Evolutionary conservation across 2,329 filamentous ascomycete species (phyloP).

Genomic region (Elsinoe necatrix): DNA sequence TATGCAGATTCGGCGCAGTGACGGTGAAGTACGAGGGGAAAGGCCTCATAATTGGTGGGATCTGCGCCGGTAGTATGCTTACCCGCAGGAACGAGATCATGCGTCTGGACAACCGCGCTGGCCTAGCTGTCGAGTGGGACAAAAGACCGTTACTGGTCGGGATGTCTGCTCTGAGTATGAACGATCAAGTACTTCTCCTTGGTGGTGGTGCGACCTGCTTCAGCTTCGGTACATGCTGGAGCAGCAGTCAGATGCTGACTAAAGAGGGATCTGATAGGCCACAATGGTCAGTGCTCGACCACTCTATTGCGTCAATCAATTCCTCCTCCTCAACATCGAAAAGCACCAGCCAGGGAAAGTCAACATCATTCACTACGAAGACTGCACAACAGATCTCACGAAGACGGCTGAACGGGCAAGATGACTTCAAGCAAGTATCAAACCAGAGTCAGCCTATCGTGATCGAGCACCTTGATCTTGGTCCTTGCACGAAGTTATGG

Average conservation of each 20-base stretch:
- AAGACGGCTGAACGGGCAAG: neutral
- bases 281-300: neutral
- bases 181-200: slow-evolving; percentile 50
- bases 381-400: neutral
- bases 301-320: neutral
- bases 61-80: slow-evolving; percentile 38
- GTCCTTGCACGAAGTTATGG: slow-evolving; percentile 60
- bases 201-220: slow-evolving; percentile 85
- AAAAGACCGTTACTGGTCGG: slow-evolving; percentile 63
- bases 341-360: too few species aligned
- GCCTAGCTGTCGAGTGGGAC: slow-evolving; percentile 4
- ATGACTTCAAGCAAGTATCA: slow-evolving; percentile 54
- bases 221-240: slow-evolving; percentile 84
- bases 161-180: slow-evolving; percentile 46
- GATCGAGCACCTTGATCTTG: slow-evolving; percentile 57
- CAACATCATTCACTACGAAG: neutral
- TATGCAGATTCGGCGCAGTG: slow-evolving; percentile 45
- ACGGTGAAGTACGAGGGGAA: slow-evolving; percentile 38
- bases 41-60: slow-evolving; percentile 46
- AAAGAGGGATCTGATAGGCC: neutral
- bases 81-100: slow-evolving; percentile 47
- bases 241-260: slow-evolving; percentile 43
- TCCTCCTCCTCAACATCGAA: neutral
- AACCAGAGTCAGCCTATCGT: slow-evolving; percentile 53
- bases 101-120: slow-evolving; percentile 23